Percentiles rank a stretch among this genome's conserved stretches.
These are phyloP conservation scores for Lentinula guzmanii DNA, from an alignment of 768 basidiomycete species.

Conservation along the genomic window DNA sequence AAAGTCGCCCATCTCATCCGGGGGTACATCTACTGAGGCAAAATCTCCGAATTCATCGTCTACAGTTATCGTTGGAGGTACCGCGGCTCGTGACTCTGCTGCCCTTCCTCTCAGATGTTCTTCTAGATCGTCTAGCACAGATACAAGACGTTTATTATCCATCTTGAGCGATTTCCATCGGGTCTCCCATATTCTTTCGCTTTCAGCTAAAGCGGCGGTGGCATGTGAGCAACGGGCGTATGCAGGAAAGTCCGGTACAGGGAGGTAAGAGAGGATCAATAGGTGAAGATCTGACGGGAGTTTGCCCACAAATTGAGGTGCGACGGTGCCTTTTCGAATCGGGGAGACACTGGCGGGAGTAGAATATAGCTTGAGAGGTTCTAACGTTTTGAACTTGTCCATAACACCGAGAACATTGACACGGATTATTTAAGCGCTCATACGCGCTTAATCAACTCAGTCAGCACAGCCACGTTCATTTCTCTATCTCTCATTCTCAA, in stretches of 20 bases:
- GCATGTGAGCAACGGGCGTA: slow-evolving; percentile 67
- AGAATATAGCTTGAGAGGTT: slow-evolving; percentile 59
- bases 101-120: slow-evolving; percentile 31
- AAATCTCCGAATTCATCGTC: slow-evolving; percentile 94
- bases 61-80: slow-evolving; percentile 57
- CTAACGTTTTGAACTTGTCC: slow-evolving; percentile 86
- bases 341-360: slow-evolving; percentile 14
- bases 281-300: slow-evolving; percentile 77
- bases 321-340: slow-evolving; percentile 13
- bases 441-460: too few species aligned
- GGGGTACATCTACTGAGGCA: slow-evolving; percentile 37
- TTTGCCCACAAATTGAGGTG: slow-evolving; percentile 54
- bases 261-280: slow-evolving; percentile 64
- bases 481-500: too few species aligned
- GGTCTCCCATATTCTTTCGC: slow-evolving; percentile 74
- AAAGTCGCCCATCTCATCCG: slow-evolving; percentile 45
- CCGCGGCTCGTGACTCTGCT: slow-evolving; percentile 31
- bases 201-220: slow-evolving; percentile 53
- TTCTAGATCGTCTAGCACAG: slow-evolving; percentile 59
- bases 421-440: not conserved
- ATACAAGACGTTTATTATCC: slow-evolving; percentile 34
- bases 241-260: slow-evolving; percentile 74
- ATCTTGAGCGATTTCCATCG: slow-evolving; percentile 62
- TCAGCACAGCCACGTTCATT: too few species aligned
- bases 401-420: slow-evolving; percentile 25